Base-by-base conservation (phyloP, 345 rosid species). In the Turritis glabra region DNA sequence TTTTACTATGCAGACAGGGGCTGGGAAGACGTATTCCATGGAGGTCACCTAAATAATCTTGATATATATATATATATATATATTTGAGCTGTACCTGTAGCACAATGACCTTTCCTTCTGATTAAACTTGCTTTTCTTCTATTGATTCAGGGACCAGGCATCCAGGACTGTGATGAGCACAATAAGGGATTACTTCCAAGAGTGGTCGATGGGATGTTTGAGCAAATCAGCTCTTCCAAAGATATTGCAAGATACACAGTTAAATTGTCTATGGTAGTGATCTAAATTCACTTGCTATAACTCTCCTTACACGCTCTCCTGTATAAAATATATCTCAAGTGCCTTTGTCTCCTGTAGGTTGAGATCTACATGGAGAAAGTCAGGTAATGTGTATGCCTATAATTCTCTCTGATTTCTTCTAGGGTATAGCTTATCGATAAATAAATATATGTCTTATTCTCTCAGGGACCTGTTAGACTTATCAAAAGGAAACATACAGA, bases 331-430 rank as follows among this genome's bases (percentile, higher is more conserved):
- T 47, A 26, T 67, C 50, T 70, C 11, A 62, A 8, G 30, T 43
- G 38, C 18, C 64, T 68, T 69, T 53, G 41, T 30, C 63, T 65
- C 59, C 22, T 80, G 23, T 53, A 91, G 97, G 97, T 93, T 7
- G 98, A 91, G 81, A 91, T 93, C 77, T 93, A 93, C 81, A 87
- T 93, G 98, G 98, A 91, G 86, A 91, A 85, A 87, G 90, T 93
- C 75, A 89, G 97, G 97, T 87, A 77, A 46, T 13, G 67, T 74
- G 29, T 47, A 19, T 35, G 59, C 69, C 38, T 23, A 56, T 56
- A 53, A 13, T 21, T 25, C 59, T 54, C 59, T 38, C n/a, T 62
- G 41, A 29, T 25, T 8, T 56, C 69, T 52, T 59, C 44, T 68
- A 67, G 37, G 63, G 19, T 50, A 4, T 50, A 43, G 65, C 71